phyloP scores from a whole-genome alignment of 345 rosid species.

The Erucastrum elatum region DNA sequence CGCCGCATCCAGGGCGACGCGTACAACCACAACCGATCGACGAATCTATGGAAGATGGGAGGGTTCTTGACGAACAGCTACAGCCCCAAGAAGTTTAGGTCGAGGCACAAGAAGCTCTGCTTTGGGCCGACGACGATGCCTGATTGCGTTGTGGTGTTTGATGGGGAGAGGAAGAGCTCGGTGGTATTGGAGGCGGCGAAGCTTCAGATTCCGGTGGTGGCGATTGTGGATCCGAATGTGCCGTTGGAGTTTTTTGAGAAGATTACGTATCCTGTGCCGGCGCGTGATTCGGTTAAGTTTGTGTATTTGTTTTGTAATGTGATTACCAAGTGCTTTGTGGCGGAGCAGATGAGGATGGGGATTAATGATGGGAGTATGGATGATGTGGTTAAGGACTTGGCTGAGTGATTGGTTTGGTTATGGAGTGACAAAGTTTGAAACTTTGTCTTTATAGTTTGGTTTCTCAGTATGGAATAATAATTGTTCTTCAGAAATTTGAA shows the following conservation, averaged over 20 bases:
- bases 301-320: conserved; percentile 92
- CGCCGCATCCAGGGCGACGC: conserved; percentile 56
- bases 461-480: conserved; percentile 27
- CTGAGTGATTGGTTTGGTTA: neutral
- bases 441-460: neutral
- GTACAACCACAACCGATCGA: conserved; percentile 57
- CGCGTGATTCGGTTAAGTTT: conserved; percentile 87
- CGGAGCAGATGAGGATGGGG: conserved; percentile 66
- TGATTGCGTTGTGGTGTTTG: conserved; percentile 86
- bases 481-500: conserved; percentile 2
- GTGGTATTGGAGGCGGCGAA: conserved; percentile 73
- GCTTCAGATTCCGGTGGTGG: conserved; percentile 87
- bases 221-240: conserved; percentile 77
- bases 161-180: conserved; percentile 86
- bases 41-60: conserved; percentile 70
- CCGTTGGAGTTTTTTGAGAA: conserved; percentile 75
- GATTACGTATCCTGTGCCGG: conserved; percentile 90
- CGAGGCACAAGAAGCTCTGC: conserved; percentile 83
- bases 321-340: conserved; percentile 80
- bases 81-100: conserved; percentile 90
- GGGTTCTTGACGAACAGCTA: conserved; percentile 85
- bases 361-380: conserved; percentile 25
- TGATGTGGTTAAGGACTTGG: conserved; percentile 13
- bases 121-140: conserved; percentile 84
- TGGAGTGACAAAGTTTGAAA: conserved; percentile 3